Evolutionary conservation across 1,284 basidiomycete species (phyloP).

Genomic region (Puccinia triticina): DNA sequence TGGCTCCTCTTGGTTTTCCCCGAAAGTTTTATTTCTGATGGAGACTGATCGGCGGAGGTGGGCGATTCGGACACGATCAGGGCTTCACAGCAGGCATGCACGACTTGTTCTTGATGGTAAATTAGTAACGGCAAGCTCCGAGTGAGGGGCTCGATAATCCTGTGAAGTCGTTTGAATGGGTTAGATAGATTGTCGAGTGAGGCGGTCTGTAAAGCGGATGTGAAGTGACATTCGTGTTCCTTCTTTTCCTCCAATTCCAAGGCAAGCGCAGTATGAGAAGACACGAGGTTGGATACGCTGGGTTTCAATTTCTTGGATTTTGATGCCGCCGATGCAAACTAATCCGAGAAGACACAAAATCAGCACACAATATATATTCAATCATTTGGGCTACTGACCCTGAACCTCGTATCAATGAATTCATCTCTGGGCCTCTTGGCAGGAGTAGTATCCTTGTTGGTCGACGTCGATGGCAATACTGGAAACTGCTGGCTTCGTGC

Average conservation of each 20-base stretch:
- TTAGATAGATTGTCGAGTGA: conserved; percentile 46
- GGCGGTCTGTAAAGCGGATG: conserved; percentile 42
- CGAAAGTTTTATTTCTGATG: not conserved
- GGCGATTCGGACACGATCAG: conserved; percentile 20
- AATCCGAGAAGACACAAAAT: not conserved
- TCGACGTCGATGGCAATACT: conserved; percentile 11
- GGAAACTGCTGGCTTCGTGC: conserved; percentile 25
- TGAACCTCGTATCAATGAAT: conserved; percentile 42
- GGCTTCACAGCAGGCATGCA: conserved; percentile 49
- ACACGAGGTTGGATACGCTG: conserved; percentile 36
- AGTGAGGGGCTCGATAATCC: conserved; percentile 36
- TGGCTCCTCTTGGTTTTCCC: conserved; percentile 11
- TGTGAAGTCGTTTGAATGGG: conserved; percentile 45
- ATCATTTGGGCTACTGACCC: conserved; percentile 8
- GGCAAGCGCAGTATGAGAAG: conserved; percentile 7
- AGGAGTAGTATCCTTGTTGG: not conserved
- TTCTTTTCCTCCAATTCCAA: conserved; percentile 44
- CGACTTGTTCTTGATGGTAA: conserved; percentile 40
- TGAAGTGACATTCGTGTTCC: conserved; percentile 50
- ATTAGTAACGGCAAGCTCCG: conserved; percentile 48
- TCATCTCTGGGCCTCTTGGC: conserved; percentile 35
- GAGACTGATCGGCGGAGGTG: not conserved
- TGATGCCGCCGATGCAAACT: conserved; percentile 49
- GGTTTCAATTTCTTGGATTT: conserved; percentile 51
- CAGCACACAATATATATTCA: not conserved